Conservation (phyloP, 495 filamentous ascomycete genomes). For the Penicillium pancosmium region DNA sequence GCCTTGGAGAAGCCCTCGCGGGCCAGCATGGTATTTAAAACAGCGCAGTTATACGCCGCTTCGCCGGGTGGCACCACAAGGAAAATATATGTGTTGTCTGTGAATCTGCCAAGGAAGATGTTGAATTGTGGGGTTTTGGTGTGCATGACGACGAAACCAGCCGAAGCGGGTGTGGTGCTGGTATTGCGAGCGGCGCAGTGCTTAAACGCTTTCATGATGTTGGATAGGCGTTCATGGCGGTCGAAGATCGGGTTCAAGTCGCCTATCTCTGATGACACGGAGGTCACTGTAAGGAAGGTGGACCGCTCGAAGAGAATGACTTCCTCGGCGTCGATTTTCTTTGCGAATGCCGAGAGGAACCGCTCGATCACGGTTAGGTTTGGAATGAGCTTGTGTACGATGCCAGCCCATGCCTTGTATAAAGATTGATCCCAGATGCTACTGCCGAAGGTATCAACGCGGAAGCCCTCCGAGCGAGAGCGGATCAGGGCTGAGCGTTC, state of each 20-base stretch:
- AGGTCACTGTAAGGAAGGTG: constrained; percentile 90
- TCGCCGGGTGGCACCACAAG: constrained; percentile 87
- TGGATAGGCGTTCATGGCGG: constrained; percentile 90
- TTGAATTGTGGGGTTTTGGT: constrained; percentile 76
- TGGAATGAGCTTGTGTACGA: constrained; percentile 94
- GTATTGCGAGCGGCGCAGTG: constrained; percentile 69
- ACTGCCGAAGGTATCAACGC: constrained; percentile 77
- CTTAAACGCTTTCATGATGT: constrained; percentile 98
- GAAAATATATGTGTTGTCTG: constrained; percentile 94
- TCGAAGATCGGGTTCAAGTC: constrained; percentile 83
- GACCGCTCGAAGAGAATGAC: constrained; percentile 94
- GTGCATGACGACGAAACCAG: constrained; percentile 66
- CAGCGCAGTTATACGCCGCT: constrained; percentile 82
- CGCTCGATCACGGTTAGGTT: constrained; percentile 88
- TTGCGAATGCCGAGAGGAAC: constrained; percentile 75
- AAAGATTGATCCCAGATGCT: constrained; percentile 98
- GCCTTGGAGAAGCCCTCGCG: constrained; percentile 70
- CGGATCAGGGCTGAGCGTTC: constrained; percentile 74
- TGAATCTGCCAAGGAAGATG: constrained; percentile 90
- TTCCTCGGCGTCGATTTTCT: constrained; percentile 87
- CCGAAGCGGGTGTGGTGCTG: constrained; percentile 52
- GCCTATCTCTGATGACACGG: constrained; percentile 73
- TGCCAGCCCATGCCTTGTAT: constrained; percentile 97
- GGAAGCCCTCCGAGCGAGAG: constrained; percentile 72
- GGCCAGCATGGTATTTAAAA: constrained; percentile 86